Conservation (phyloP, 306 rosid genomes). For the Potentilla sterilis region DNA sequence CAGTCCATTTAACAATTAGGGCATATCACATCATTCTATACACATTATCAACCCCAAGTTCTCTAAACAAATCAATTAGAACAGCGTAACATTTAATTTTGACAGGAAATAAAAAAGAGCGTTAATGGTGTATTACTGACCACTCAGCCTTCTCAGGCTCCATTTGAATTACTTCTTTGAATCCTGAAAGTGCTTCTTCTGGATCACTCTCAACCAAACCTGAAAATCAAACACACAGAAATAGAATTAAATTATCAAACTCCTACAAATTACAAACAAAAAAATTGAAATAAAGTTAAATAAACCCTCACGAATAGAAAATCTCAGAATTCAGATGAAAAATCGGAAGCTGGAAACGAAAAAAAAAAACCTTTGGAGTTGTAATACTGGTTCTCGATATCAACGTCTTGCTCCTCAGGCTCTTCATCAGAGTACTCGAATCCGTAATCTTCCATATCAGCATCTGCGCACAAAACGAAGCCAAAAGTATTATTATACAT, state of each 20-base stretch:
- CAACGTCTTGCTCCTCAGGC: slow-evolving; percentile 98
- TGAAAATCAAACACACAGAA: slow-evolving; percentile 3
- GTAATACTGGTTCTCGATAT: slow-evolving; percentile 97
- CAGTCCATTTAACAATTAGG: not conserved
- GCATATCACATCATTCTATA: not conserved
- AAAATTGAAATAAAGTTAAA: not conserved
- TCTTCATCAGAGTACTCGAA: slow-evolving; percentile 99
- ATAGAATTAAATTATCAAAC: not conserved
- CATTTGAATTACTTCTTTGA: slow-evolving; percentile 83
- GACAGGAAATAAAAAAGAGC: not conserved
- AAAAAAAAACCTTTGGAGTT: slow-evolving; percentile 60
- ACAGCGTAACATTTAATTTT: not conserved
- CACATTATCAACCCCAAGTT: not conserved
- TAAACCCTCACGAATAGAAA: not conserved
- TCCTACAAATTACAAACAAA: not conserved
- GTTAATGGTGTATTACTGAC: slow-evolving; percentile 31
- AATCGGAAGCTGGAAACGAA: slow-evolving; percentile 16
- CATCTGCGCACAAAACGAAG: slow-evolving; percentile 48
- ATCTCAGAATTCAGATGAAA: slow-evolving; percentile 11
- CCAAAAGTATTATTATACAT: not conserved
- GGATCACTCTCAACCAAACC: slow-evolving; percentile 93
- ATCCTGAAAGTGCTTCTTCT: slow-evolving; percentile 89
- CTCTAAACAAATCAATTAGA: not conserved
- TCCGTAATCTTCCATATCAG: slow-evolving; percentile 98
- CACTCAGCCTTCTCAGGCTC: slow-evolving; percentile 96